These are phyloP conservation scores for Baorangia bicolor DNA, from an alignment of 768 basidiomycete genomes.

Conservation along the genomic window DNA sequence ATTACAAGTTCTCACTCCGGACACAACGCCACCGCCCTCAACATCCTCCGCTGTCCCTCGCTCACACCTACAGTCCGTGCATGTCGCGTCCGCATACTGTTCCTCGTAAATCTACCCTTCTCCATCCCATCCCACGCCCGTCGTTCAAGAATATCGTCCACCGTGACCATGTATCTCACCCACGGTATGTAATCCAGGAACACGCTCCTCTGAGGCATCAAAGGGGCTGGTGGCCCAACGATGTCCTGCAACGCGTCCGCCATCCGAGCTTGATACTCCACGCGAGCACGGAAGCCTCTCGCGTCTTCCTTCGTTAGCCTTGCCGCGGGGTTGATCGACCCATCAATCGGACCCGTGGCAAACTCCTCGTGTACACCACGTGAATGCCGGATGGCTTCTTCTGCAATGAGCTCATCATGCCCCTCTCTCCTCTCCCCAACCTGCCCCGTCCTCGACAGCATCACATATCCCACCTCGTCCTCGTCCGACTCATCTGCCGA, in stretches of 20 bases:
- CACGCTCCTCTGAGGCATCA: slow-evolving; percentile 46
- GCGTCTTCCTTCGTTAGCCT: slow-evolving; percentile 16
- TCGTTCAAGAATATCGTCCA: slow-evolving; percentile 51
- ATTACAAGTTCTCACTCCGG: too few relatives aligned
- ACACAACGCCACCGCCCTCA: too few relatives aligned
- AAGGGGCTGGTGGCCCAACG: slow-evolving; percentile 41
- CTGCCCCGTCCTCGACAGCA: slow-evolving; percentile 34
- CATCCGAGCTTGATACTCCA: slow-evolving; percentile 44
- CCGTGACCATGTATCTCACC: slow-evolving; percentile 60
- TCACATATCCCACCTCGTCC: slow-evolving; percentile 55
- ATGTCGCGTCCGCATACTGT: slow-evolving; percentile 49
- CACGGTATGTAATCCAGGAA: slow-evolving; percentile 71
- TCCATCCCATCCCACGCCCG: slow-evolving; percentile 35
- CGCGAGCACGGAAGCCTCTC: slow-evolving; percentile 39
- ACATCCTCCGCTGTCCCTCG: slow-evolving; percentile 35
- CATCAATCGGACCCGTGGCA: slow-evolving; percentile 31
- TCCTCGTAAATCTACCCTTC: slow-evolving; percentile 51
- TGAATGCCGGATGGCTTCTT: slow-evolving; percentile 46
- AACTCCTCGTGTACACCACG: slow-evolving; percentile 39
- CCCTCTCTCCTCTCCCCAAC: slow-evolving; percentile 11
- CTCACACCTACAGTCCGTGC: slow-evolving; percentile 43
- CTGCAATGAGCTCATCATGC: slow-evolving; percentile 49
- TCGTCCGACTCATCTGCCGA: slow-evolving; percentile 39
- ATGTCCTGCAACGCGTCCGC: slow-evolving; percentile 47
- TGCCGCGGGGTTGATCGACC: slow-evolving; percentile 37